phyloP scores from a whole-genome alignment of 345 rosid species.

The Eucalyptus cloeziana region DNA sequence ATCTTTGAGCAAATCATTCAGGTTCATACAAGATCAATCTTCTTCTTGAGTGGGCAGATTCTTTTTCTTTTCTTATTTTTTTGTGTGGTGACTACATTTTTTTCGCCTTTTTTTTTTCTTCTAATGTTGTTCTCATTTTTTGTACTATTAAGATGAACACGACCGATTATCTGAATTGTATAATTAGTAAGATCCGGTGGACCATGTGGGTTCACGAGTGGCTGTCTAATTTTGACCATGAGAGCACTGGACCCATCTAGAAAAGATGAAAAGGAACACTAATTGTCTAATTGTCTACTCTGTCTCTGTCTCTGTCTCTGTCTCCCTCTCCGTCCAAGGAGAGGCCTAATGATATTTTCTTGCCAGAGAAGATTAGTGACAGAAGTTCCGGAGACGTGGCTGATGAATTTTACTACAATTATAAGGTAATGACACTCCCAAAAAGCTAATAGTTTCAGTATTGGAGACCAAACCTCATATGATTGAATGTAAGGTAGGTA shows the following conservation, averaged over 20 bases:
- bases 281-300: background rate
- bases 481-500: background rate
- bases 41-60: background rate
- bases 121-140: background rate
- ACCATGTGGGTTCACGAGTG: background rate
- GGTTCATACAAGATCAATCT: background rate
- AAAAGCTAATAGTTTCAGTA: no score
- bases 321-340: background rate
- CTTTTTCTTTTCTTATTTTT: background rate
- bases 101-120: background rate
- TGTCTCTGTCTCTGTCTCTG: background rate
- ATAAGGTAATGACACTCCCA: constrained; percentile 10
- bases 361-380: constrained; percentile 2
- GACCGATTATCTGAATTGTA: background rate
- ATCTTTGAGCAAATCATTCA: background rate
- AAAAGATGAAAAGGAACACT: background rate
- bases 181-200: background rate
- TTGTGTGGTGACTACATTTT: background rate
- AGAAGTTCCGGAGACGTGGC: constrained; percentile 15
- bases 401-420: constrained; percentile 23
- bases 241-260: background rate
- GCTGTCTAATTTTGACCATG: background rate
- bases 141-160: no score
- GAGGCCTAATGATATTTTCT: background rate
- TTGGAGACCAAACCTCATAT: background rate